Percentiles rank a stretch among this genome's conserved stretches.
Evolutionary conservation across 2,329 filamentous ascomycete species (phyloP).

Genomic region (Aspergillus sojae): DNA sequence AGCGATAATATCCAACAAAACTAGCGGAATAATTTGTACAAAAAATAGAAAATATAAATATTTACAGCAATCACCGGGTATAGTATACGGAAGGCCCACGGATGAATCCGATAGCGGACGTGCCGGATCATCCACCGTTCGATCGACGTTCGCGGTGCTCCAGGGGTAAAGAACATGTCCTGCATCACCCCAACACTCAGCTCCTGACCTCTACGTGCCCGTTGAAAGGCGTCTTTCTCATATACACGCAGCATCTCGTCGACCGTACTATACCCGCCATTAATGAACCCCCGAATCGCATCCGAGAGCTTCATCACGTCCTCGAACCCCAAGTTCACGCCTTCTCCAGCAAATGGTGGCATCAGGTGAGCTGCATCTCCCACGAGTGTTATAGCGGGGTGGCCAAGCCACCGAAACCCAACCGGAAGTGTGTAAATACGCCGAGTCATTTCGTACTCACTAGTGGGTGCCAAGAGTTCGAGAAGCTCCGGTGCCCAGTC

Average conservation of each 20-base stretch:
- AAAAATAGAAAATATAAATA: neutral
- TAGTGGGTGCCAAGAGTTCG: slow-evolving; percentile 3
- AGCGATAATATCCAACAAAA: neutral
- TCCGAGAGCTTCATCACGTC: slow-evolving; percentile 24
- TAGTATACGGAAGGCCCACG: neutral
- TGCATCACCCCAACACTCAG: neutral
- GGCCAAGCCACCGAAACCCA: slow-evolving; percentile 17
- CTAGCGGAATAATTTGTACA: neutral
- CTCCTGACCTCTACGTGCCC: neutral
- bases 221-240: neutral
- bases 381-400: slow-evolving; percentile 24
- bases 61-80: neutral
- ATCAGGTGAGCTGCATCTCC: slow-evolving; percentile 36
- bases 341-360: slow-evolving; percentile 32
- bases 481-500: slow-evolving; percentile 14
- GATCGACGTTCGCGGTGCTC: neutral
- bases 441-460: slow-evolving; percentile 11
- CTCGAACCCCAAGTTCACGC: slow-evolving; percentile 31
- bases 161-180: neutral
- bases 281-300: neutral
- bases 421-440: slow-evolving; percentile 26
- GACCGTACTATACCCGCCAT: neutral
- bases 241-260: neutral
- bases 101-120: neutral
- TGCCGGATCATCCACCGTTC: neutral